Percentiles rank a stretch among this genome's conserved stretches.
phyloP scores from a whole-genome alignment of 1,284 basidiomycete genomes.

The Sphaerobolus stellatus region DNA sequence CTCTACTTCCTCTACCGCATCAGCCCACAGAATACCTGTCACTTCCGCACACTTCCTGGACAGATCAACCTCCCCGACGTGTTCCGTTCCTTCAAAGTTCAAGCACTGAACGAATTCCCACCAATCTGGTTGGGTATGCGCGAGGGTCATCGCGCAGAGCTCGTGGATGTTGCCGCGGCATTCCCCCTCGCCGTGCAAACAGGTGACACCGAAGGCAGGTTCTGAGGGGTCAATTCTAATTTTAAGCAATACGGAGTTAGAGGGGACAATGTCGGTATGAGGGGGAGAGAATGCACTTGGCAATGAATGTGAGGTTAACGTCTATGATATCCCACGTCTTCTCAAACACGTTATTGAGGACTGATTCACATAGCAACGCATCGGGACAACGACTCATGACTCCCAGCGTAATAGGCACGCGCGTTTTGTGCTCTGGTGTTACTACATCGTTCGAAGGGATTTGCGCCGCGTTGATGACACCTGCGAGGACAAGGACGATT shows the following conservation, averaged over 20 bases:
- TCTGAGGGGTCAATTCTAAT: conserved; percentile 63
- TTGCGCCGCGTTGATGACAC: no score
- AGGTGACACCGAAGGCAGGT: conserved; percentile 67
- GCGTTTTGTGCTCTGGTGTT: background rate
- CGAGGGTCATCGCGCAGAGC: conserved; percentile 69
- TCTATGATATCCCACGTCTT: conserved; percentile 66
- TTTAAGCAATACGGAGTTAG: background rate
- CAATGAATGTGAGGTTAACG: conserved; percentile 71
- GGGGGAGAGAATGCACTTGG: conserved; percentile 51
- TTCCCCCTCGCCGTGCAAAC: conserved; percentile 76
- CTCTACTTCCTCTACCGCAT: conserved; percentile 37
- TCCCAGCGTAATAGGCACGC: conserved; percentile 51
- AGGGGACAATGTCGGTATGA: conserved; percentile 4
- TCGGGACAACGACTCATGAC: conserved; percentile 82
- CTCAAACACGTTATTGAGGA: conserved; percentile 72
- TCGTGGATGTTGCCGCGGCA: conserved; percentile 88
- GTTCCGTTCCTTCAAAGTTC: conserved; percentile 64
- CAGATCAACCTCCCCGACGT: conserved; percentile 66
- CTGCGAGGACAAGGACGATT: no score
- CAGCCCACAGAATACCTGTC: conserved; percentile 68
- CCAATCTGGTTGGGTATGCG: conserved; percentile 49
- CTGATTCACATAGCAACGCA: conserved; percentile 72
- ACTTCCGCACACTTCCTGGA: conserved; percentile 64
- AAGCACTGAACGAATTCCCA: conserved; percentile 77
- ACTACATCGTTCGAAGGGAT: no score